Evolutionary conservation across 1,284 basidiomycete genomes (phyloP), one percentile per base, ranked within the genome.

Genomic region (Rhodotorula sp.): DNA sequence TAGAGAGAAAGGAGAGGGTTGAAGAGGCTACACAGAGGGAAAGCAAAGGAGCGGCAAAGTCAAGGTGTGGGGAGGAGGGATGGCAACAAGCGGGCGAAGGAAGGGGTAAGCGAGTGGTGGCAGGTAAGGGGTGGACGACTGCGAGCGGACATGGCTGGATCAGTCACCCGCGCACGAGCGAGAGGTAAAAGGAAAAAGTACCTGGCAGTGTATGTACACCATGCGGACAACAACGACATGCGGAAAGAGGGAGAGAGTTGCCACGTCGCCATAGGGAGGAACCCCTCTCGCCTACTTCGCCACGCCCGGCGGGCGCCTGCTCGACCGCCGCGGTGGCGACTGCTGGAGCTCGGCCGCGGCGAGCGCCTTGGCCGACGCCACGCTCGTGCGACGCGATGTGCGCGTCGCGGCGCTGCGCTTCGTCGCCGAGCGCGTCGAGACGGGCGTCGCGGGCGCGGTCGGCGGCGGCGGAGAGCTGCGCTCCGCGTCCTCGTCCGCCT

Each of bases 291-390:
- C 13, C 55, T 53, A 63, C 32, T 34, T 63, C 22, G 51, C 53
- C 29, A 39, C 39, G 13, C 19, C 25, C 41, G 62, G 27, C 27
- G 34, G 53, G 15, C 62, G 51, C 27, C 62, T 41, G 8, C n/a
- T 46, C 62, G 62, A 63, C 7, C 62, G 39, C 6, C 62, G 53
- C 62, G 62, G 62, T 8, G 62, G 53, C 19, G 61, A 62, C 12
- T 62, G 61, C 51, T 62, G 50, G 21, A 34, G 13, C 50, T 51
- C 50, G 50, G 50, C 50, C 3, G 39, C 39, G 6, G 57, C 34
- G n/a, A 44, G 2, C 39, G 29, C 29, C 32, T 21, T 54, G 19
- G 53, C 17, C 19, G 32, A 32, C 3, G 53, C 53, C 32, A 29
- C 39, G 39, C 39, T 44, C 39, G 57, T 21, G 36, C 39, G 57